Percentiles rank a stretch among this genome's conserved stretches.
These are phyloP conservation scores for Oropetium thomaeum DNA, from an alignment of 176 grass and related monocot species.

Conservation along the genomic window DNA sequence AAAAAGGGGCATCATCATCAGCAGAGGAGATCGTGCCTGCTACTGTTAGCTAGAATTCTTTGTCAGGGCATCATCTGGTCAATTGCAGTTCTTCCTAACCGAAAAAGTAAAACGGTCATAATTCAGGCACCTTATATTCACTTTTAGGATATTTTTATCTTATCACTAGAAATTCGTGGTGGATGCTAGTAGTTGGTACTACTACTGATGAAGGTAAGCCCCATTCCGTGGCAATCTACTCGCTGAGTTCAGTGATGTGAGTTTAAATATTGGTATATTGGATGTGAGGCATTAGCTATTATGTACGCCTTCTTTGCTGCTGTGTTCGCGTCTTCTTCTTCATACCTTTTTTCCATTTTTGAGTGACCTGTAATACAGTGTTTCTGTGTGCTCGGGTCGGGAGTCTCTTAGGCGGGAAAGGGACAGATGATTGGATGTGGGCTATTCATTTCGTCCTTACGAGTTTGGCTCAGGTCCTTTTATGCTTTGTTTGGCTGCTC, in stretches of 20 bases:
- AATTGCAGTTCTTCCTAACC: slow-evolving; percentile 11
- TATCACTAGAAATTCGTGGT: neutral
- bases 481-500: no score
- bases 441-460: no score
- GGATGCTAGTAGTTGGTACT: neutral
- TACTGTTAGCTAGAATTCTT: slow-evolving; percentile 21
- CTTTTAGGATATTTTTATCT: neutral
- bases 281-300: neutral
- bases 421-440: no score
- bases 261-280: neutral
- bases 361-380: no score
- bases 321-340: no score
- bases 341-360: no score
- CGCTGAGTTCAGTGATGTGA: neutral
- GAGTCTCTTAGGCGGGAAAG: no score
- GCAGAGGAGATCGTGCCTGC: slow-evolving; percentile 29
- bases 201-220: neutral
- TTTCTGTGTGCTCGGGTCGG: no score
- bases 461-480: no score
- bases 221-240: neutral
- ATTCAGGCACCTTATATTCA: neutral
- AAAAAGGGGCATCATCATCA: neutral
- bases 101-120: neutral
- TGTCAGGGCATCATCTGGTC: neutral
- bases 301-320: no score